Evolutionary conservation across 1,284 basidiomycete genomes (phyloP).

Genomic region (Malassezia obtusa): DNA sequence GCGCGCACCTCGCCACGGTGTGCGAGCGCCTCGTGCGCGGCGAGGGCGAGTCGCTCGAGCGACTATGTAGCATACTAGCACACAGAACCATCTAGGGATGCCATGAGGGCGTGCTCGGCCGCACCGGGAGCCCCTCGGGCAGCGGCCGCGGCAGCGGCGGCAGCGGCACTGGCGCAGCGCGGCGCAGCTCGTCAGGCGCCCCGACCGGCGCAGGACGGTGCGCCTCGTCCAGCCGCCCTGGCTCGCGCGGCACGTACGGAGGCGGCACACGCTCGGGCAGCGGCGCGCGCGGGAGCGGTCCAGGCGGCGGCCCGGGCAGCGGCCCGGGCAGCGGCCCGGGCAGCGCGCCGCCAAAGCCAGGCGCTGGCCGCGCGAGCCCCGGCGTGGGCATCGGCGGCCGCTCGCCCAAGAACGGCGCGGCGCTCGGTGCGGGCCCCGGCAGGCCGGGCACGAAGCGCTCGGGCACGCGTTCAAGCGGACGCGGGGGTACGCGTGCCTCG

Average conservation of each 20-base stretch:
- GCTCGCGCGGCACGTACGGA: too few species aligned
- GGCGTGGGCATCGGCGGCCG: too few species aligned
- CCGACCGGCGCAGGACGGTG: background rate
- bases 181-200: background rate
- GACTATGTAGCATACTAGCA: background rate
- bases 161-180: background rate
- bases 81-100: background rate
- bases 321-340: too few species aligned
- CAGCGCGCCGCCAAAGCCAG: too few species aligned
- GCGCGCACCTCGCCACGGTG: slow-evolving; percentile 6
- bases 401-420: background rate
- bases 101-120: background rate
- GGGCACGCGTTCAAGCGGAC: background rate
- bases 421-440: too few species aligned
- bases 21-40: background rate
- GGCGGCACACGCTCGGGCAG: too few species aligned
- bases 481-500: background rate
- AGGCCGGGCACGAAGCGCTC: background rate
- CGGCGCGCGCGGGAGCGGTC: too few species aligned
- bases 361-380: too few species aligned
- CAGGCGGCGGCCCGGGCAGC: too few species aligned
- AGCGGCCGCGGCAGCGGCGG: background rate
- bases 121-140: too few species aligned
- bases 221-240: too few species aligned
- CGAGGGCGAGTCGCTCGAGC: background rate